Conservation (phyloP, 345 rosid genomes). For the Populus simonii region DNA sequence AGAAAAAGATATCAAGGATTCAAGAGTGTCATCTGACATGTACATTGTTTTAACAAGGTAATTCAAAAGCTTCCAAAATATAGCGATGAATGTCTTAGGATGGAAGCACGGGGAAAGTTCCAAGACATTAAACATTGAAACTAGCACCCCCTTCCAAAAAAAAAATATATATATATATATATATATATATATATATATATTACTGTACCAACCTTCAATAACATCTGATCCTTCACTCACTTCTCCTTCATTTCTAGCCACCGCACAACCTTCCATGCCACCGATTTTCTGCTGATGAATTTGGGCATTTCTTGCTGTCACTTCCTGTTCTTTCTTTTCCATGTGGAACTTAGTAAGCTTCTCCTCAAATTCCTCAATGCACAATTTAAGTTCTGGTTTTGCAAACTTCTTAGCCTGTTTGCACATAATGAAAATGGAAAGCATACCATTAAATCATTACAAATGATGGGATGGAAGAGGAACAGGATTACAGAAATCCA, state of each 20-base stretch:
- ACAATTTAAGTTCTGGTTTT: conserved; percentile 81
- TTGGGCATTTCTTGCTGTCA: conserved; percentile 82
- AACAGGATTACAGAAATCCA: not conserved
- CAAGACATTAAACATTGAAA: not conserved
- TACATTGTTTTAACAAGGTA: too few relatives aligned
- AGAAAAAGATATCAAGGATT: too few relatives aligned
- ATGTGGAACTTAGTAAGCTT: conserved; percentile 76
- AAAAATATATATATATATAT: not conserved
- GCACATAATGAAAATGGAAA: conserved; percentile 13
- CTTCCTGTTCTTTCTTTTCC: conserved; percentile 96
- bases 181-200: not conserved
- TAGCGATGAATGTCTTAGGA: too few relatives aligned
- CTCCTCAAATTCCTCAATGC: conserved; percentile 96
- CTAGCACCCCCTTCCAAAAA: too few relatives aligned
- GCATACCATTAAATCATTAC: conserved; percentile 4
- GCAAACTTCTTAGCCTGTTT: conserved; percentile 90
- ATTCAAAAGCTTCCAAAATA: too few relatives aligned
- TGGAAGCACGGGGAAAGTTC: not conserved
- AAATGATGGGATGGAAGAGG: conserved; percentile 1
- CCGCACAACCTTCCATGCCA: conserved; percentile 37
- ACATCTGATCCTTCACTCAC: conserved; percentile 43
- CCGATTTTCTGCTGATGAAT: conserved; percentile 63
- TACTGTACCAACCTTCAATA: conserved; percentile 49
- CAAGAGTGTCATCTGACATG: too few relatives aligned
- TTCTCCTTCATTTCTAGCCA: conserved; percentile 40